These are phyloP conservation scores for Sinapis alba DNA, from an alignment of 441 rosid species.

Conservation along the genomic window DNA sequence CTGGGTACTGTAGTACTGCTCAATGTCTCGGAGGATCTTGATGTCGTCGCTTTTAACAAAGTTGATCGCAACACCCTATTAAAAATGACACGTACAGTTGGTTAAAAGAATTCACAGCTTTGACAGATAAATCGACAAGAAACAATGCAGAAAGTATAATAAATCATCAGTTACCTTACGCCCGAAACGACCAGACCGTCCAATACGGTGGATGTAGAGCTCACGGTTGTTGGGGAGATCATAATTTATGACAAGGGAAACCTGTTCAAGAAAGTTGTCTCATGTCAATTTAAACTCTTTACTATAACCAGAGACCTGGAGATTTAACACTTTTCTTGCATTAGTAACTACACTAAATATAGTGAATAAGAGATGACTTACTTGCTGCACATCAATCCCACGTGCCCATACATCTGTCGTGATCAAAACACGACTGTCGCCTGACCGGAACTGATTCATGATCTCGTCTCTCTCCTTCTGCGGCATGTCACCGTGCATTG, in stretches of 20 bases:
- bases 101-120: background rate
- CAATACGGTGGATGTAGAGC: constrained; percentile 93
- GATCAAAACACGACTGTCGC: constrained; percentile 86
- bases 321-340: background rate
- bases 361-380: constrained; percentile 34
- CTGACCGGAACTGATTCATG: constrained; percentile 77
- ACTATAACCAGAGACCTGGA: background rate
- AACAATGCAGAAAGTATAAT: background rate
- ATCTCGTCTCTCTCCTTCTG: constrained; percentile 94
- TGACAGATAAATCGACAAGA: background rate
- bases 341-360: background rate
- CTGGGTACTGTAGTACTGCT: constrained; percentile 98
- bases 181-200: constrained; percentile 97
- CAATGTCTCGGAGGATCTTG: constrained; percentile 93
- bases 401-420: constrained; percentile 99
- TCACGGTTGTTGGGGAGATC: constrained; percentile 98
- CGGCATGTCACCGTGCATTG: constrained; percentile 99
- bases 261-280: constrained; percentile 45
- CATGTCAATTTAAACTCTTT: constrained; percentile 10
- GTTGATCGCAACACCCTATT: constrained; percentile 97
- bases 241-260: constrained; percentile 90
- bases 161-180: constrained; percentile 57
- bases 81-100: constrained; percentile 3
- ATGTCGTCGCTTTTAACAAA: constrained; percentile 91
- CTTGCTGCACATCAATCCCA: constrained; percentile 97